These are phyloP conservation scores for Conringia planisiliqua DNA, from an alignment of 345 rosid species.

Conservation along the genomic window DNA sequence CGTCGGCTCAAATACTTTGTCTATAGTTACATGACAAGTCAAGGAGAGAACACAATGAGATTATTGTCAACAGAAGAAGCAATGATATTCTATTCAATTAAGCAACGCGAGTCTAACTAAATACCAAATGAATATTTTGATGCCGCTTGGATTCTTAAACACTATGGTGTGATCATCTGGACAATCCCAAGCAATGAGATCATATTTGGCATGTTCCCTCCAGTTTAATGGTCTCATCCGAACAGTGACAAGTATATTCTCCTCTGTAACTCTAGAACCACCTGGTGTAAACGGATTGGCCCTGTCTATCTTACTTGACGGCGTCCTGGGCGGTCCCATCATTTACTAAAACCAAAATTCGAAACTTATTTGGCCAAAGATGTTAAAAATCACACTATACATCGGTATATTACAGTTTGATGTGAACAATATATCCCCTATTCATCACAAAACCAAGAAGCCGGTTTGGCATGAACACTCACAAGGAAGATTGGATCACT, in stretches of 20 bases:
- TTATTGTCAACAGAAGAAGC: not conserved
- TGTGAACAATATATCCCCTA: not conserved
- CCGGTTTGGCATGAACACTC: not conserved
- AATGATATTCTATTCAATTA: not conserved
- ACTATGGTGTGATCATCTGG: constrained; percentile 57
- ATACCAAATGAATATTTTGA: constrained; percentile 60
- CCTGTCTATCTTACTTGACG: constrained; percentile 51
- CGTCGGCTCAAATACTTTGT: constrained; percentile 73
- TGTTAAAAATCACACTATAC: not conserved
- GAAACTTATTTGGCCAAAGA: not conserved
- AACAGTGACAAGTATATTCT: constrained; percentile 84
- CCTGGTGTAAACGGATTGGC: constrained; percentile 56
- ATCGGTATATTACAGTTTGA: not conserved
- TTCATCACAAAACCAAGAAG: not conserved
- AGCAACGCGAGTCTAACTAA: not conserved
- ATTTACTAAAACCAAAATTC: constrained; percentile 20
- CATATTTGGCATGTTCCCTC: constrained; percentile 82
- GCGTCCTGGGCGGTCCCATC: constrained; percentile 72
- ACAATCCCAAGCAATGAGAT: constrained; percentile 93
- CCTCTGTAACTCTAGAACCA: constrained; percentile 61
- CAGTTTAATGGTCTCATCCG: constrained; percentile 77
- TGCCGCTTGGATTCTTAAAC: constrained; percentile 54
- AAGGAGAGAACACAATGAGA: not conserved
- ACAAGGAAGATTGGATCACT: not conserved
- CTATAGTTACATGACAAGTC: constrained; percentile 36